A percentile compares a stretch with the other conserved stretches of the same genome.
These are phyloP conservation scores for Colletotrichum spinosum DNA, from an alignment of 2,329 filamentous ascomycete species.

Conservation along the genomic window DNA sequence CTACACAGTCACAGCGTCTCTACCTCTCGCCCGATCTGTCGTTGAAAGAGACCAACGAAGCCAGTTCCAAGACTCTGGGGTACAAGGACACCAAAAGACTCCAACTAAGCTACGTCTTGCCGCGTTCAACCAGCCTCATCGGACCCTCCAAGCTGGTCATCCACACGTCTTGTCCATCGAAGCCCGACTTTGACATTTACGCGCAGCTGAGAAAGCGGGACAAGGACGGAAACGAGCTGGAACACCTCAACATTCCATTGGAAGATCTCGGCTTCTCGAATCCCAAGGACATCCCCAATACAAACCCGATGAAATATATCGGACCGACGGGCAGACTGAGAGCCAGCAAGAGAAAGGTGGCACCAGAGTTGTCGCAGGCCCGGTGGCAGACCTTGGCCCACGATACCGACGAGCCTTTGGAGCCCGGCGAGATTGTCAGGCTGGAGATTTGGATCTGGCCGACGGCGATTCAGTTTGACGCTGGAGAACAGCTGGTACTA, in stretches of 20 bases:
- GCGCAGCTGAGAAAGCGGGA: conserved; percentile 15
- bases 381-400: conserved; percentile 19
- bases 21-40: not conserved
- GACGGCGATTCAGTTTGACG: conserved; percentile 11
- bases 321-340: conserved; percentile 16
- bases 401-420: not conserved
- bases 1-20: conserved; percentile 1
- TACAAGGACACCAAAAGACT: not conserved
- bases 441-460: conserved; percentile 22
- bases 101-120: conserved; percentile 1
- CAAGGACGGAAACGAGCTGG: conserved; percentile 1
- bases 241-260: conserved; percentile 14
- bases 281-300: not conserved
- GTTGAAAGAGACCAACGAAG: not conserved
- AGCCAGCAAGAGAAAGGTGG: conserved; percentile 3
- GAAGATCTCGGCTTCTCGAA: conserved; percentile 2
- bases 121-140: not conserved
- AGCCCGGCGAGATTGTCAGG: not conserved
- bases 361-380: not conserved
- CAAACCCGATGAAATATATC: conserved; percentile 19
- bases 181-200: conserved; percentile 18
- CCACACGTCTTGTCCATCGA: conserved; percentile 1
- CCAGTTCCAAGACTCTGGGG: not conserved
- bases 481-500: conserved; percentile 8
- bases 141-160: conserved; percentile 19